Evolutionary conservation across 176 grass and related monocot species (phyloP).

Genomic region (Dactylis glomerata): DNA sequence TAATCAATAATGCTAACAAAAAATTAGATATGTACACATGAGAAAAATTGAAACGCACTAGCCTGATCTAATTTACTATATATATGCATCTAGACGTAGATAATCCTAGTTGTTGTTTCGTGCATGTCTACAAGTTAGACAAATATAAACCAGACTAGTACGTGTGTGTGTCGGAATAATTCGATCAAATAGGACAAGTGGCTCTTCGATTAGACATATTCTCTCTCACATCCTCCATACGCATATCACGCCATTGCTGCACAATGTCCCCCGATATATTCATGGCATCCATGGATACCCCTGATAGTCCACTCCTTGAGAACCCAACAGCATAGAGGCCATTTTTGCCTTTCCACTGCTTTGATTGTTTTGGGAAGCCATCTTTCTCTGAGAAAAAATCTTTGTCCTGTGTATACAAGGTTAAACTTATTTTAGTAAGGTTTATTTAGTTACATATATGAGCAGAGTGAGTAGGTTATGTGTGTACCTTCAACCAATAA

Average conservation of each 20-base stretch:
- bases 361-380: conserved; percentile 67
- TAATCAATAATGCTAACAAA: conserved; percentile 32
- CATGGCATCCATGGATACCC: conserved; percentile 63
- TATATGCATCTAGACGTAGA: neutral
- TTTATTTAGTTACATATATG: neutral
- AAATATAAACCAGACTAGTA: conserved; percentile 29
- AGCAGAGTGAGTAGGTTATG: neutral
- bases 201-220: neutral
- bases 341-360: conserved; percentile 76
- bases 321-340: conserved; percentile 85
- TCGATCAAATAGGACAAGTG: neutral
- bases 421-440: neutral
- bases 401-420: conserved; percentile 43
- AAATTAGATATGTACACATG: conserved; percentile 4
- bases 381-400: conserved; percentile 78
- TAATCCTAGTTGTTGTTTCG: neutral
- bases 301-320: conserved; percentile 61
- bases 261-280: conserved; percentile 60
- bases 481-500: conserved; percentile 78
- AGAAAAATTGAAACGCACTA: conserved; percentile 16
- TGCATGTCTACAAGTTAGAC: conserved; percentile 4
- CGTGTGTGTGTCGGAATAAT: conserved; percentile 27
- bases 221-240: neutral
- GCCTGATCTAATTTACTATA: conserved; percentile 21
- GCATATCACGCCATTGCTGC: conserved; percentile 24